Evolutionary conservation across 2,329 filamentous ascomycete genomes (phyloP), one percentile per base, ranked within the genome.

Genomic region (Stagonosporopsis tanaceti): DNA sequence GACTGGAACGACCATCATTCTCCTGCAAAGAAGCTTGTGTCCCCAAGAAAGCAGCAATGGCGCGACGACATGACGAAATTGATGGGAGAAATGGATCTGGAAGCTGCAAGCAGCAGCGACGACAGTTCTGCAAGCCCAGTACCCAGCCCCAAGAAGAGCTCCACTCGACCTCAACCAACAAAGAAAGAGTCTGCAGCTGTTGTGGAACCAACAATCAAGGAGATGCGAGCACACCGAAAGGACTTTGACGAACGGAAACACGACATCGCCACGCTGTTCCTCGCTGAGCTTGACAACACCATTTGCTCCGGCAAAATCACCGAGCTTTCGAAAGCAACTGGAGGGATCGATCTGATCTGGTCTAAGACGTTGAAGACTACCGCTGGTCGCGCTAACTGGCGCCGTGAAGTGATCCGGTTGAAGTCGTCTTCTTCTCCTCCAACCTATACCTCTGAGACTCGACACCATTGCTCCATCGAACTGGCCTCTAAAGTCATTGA

Each of bases 401-500:
- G 76, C 11, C 74, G 79, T 47, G 79, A 82, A 65, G 76, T 73
- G 17, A 74, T 78, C 20, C 76, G 74, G 46, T 64, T 73, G 1
- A 72, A 67, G 41, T 71, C 64, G 11, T 67, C 71, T 8, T 60
- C 72, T 0, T 12, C 27, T 1, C 57, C 68, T 8, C 64, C 65
- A 9, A 64, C 71, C 44, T 62, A 65, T 24, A 68, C 59, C 20
- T 66, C 58, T 30, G 70, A 68, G n/a, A 75, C 78, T 54, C 76
- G 75, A 25, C 87, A 94, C 73, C 78, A 85, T 67, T 92, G 92
- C 9, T 87, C 83, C 15, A 97, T 98, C 69, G 93, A 98, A 73
- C 85, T 98, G 2, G 92, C 93, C 0, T 87, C 91, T 52, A 96
- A 96, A 74, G 89, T 97, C 44, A 93, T 98, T 60, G 87, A 92